These are phyloP conservation scores for Xylaria sp. DNA, from an alignment of 2,329 filamentous ascomycete species.

Conservation along the genomic window DNA sequence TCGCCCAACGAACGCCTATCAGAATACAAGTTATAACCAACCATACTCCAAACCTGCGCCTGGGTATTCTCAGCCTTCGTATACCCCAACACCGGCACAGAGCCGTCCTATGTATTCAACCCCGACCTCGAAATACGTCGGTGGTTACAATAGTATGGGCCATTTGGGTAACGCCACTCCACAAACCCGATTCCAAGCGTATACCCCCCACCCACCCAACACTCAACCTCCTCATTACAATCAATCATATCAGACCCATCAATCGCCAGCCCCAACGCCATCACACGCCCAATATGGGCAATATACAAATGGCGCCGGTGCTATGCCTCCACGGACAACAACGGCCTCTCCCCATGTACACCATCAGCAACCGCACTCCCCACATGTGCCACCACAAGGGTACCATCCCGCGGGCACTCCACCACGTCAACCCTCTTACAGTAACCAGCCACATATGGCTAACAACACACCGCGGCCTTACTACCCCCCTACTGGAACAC, in stretches of 20 bases:
- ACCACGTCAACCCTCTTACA: constrained; percentile 37
- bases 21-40: constrained; percentile 49
- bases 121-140: constrained; percentile 47
- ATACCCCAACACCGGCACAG: constrained; percentile 49
- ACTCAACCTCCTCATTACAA: constrained; percentile 35
- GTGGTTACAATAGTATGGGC: constrained; percentile 47
- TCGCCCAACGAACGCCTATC: constrained; percentile 55
- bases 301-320: constrained; percentile 39
- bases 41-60: constrained; percentile 59
- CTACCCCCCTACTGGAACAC: constrained; percentile 34
- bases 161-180: constrained; percentile 50
- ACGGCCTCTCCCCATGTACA: constrained; percentile 41
- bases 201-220: constrained; percentile 34
- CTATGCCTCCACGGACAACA: constrained; percentile 37
- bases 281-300: constrained; percentile 38
- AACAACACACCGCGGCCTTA: constrained; percentile 36
- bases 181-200: constrained; percentile 40
- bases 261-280: constrained; percentile 37
- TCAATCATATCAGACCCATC: constrained; percentile 38
- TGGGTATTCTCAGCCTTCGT: constrained; percentile 58
- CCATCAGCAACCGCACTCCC: constrained; percentile 39
- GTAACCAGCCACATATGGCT: constrained; percentile 36
- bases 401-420: constrained; percentile 39
- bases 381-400: constrained; percentile 38
- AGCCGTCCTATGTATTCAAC: constrained; percentile 44